Conservation (phyloP, 2,329 filamentous ascomycete species). For the Coniochaeta hoffmannii region DNA sequence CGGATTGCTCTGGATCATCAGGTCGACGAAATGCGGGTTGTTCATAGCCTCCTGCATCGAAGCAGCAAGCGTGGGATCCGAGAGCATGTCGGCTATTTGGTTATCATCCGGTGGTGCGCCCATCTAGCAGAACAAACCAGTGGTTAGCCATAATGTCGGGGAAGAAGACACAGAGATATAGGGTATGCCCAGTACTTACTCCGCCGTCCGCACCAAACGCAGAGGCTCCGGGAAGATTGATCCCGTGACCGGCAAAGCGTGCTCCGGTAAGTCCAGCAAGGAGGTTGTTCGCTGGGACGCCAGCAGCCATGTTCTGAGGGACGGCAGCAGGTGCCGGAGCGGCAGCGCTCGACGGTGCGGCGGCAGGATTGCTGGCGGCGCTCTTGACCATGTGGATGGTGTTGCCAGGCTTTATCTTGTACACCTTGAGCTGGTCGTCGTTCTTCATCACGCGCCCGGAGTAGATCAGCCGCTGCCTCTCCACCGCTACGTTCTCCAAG, state of each 20-base stretch:
- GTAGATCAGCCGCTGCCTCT: slow-evolving; percentile 93
- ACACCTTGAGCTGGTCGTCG: slow-evolving; percentile 71
- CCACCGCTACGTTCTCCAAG: slow-evolving; percentile 77
- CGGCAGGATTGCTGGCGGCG: slow-evolving; percentile 69
- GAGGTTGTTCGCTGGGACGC: slow-evolving; percentile 72
- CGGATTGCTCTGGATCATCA: slow-evolving; percentile 89
- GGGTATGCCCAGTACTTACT: slow-evolving; percentile 43
- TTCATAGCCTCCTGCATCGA: slow-evolving; percentile 91
- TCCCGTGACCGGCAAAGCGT: slow-evolving; percentile 76
- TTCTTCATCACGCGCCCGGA: slow-evolving; percentile 96
- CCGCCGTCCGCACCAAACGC: slow-evolving; percentile 93
- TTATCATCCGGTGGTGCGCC: slow-evolving; percentile 77
- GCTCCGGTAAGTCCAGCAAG: slow-evolving; percentile 87
- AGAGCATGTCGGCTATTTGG: slow-evolving; percentile 74
- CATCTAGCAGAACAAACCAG: slow-evolving; percentile 51
- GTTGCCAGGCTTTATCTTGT: slow-evolving; percentile 95
- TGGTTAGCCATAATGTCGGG: slow-evolving; percentile 25
- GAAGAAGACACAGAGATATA: slow-evolving; percentile 3
- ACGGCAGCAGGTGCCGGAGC: slow-evolving; percentile 50
- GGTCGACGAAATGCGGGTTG: slow-evolving; percentile 89
- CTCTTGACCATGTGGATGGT: slow-evolving; percentile 96
- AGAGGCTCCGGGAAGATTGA: slow-evolving; percentile 77
- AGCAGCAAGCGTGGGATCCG: slow-evolving; percentile 78
- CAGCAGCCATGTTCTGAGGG: slow-evolving; percentile 72
- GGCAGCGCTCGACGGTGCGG: slow-evolving; percentile 33